Base-by-base conservation (phyloP, 169 alveolate species). In the Cryptosporidium muris region DNA sequence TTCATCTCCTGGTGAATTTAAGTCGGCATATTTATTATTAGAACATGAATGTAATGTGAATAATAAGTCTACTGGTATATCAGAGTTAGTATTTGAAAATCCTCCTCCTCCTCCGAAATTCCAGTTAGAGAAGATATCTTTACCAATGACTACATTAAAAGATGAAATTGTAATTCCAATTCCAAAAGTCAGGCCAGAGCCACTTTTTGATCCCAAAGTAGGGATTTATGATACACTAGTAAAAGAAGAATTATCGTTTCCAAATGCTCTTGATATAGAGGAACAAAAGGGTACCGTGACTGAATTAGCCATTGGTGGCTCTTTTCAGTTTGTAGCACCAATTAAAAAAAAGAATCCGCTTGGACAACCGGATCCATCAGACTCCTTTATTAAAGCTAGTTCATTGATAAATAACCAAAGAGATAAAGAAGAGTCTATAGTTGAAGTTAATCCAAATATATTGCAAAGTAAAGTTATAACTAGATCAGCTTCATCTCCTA, bases 121-220 rank as follows among this genome's bases (percentile, higher is more conserved):
- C 14, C 49, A 60, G 11, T 5, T 0, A 3, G 3, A 3, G 40
- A 58, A 42, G 2, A 47, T 42, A 56, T 56, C 65, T 25, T 12
- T 9, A 2, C 2, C 38, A 0, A 65, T n/a, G 8, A 34, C 48
- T 9, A 74, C 7, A 37, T 45, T 34, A 5, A n/a, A 56, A 25
- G 14, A 5, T n/a, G 53, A n/a, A n/a, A 60, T 11, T 12, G 62
- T 74, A 3, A 68, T 53, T 7, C 60, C 34, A 4, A 49, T 74
- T 74, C 82, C 66, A 56, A 11, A 74, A 8, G 62, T 74, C 47
- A 48, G 40, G 14, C 82, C 82, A 2, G 82, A 74, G 37, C 82
- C 82, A 8, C 54, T 16, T 25, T 40, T 25, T 11, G 25, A 43
- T 11, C 82, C 67, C 16, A 48, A 37, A 12, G 68, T 56, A 2